A percentile compares a stretch with the other conserved stretches of the same genome.
Evolutionary conservation across 495 filamentous ascomycete species (phyloP).

Genomic region (Hypoxylon subgilvum): DNA sequence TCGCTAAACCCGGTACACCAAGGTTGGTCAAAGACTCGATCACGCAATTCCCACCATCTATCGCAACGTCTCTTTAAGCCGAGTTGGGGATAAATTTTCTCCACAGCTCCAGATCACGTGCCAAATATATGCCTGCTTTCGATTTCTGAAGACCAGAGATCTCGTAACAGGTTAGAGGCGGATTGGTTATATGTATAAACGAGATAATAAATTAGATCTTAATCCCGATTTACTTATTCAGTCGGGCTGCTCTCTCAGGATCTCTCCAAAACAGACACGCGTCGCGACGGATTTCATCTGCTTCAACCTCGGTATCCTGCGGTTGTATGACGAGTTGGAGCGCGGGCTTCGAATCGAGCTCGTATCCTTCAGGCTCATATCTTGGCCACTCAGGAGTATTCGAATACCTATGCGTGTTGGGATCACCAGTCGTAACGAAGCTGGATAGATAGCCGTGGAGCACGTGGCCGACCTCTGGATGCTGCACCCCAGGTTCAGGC

Average conservation of each 20-base stretch:
- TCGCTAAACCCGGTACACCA: not conserved
- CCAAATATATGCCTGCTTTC: not conserved
- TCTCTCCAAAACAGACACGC: slow-evolving; percentile 35
- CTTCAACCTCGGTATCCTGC: slow-evolving; percentile 21
- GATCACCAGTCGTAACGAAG: slow-evolving; percentile 58
- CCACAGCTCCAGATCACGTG: slow-evolving; percentile 24
- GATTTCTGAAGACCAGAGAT: not conserved
- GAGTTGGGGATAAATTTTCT: slow-evolving; percentile 9
- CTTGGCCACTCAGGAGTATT: slow-evolving; percentile 31
- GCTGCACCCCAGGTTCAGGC: slow-evolving; percentile 47
- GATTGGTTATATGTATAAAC: slow-evolving; percentile 4
- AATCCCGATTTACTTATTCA: slow-evolving; percentile 32
- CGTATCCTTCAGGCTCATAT: slow-evolving; percentile 31
- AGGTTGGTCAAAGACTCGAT: slow-evolving; percentile 12
- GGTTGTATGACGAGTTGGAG: slow-evolving; percentile 35
- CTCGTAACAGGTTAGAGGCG: not conserved
- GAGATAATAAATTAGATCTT: too few species aligned
- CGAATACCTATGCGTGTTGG: slow-evolving; percentile 45
- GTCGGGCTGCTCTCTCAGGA: slow-evolving; percentile 22
- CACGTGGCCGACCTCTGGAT: slow-evolving; percentile 51
- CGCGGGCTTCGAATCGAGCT: slow-evolving; percentile 29
- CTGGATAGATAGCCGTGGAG: slow-evolving; percentile 58
- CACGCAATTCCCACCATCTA: slow-evolving; percentile 25
- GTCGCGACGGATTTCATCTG: slow-evolving; percentile 31
- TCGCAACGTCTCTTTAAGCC: slow-evolving; percentile 20